A percentile compares a stretch with the other conserved stretches of the same genome.
These are phyloP conservation scores for Boechera divaricarpa DNA, from an alignment of 345 rosid species.

Conservation along the genomic window DNA sequence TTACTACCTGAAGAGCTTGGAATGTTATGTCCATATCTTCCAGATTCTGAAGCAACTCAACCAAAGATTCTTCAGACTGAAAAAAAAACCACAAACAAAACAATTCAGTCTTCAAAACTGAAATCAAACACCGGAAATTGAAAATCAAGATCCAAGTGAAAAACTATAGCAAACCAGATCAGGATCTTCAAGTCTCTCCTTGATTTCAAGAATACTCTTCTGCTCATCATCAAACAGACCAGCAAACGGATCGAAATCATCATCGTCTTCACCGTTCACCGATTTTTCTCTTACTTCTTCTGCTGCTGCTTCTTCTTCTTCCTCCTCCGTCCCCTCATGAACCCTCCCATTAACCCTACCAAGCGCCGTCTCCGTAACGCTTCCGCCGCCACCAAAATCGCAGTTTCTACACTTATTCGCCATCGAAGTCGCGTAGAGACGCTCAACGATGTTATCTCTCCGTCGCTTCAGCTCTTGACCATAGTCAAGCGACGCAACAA, in stretches of 20 bases:
- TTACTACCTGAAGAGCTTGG: slow-evolving; percentile 79
- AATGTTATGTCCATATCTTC: slow-evolving; percentile 97
- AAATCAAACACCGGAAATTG: background rate
- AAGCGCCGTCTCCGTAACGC: slow-evolving; percentile 37
- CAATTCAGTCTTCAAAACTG: slow-evolving; percentile 23
- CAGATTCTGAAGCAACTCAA: slow-evolving; percentile 91
- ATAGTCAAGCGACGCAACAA: slow-evolving; percentile 75
- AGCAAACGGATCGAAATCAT: slow-evolving; percentile 75
- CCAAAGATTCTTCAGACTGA: slow-evolving; percentile 86
- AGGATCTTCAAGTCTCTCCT: slow-evolving; percentile 83
- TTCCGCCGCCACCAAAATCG: slow-evolving; percentile 50
- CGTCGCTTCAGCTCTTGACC: slow-evolving; percentile 67
- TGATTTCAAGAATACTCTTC: slow-evolving; percentile 80
- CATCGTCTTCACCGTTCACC: slow-evolving; percentile 60
- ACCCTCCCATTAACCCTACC: slow-evolving; percentile 49
- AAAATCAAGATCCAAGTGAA: background rate
- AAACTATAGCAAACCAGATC: slow-evolving; percentile 66
- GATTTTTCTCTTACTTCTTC: slow-evolving; percentile 58
- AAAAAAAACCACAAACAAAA: slow-evolving; percentile 21
- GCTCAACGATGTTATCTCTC: slow-evolving; percentile 87
- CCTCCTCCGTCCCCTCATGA: slow-evolving; percentile 50
- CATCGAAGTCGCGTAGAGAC: slow-evolving; percentile 66
- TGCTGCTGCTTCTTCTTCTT: slow-evolving; percentile 47
- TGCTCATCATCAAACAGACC: slow-evolving; percentile 97
- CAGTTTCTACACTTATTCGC: slow-evolving; percentile 66